Conservation (phyloP, 768 basidiomycete species). For the Lactarius indigo region DNA sequence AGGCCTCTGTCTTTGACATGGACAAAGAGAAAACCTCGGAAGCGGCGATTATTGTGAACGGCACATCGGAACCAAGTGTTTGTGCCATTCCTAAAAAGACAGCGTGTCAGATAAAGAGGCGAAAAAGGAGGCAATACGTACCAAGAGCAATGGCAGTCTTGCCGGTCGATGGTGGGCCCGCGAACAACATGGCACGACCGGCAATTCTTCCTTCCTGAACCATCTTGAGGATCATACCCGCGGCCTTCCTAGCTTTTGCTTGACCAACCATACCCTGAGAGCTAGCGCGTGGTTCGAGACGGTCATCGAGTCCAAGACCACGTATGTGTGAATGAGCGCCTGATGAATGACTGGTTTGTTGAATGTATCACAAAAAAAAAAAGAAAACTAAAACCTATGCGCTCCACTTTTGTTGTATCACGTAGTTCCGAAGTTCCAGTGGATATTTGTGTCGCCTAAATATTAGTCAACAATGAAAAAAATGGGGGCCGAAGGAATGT, state of each 20-base stretch:
- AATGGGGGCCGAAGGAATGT: not conserved
- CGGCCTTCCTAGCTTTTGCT: constrained; percentile 92
- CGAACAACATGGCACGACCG: constrained; percentile 94
- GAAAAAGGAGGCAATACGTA: constrained; percentile 35
- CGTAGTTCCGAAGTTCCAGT: constrained; percentile 76
- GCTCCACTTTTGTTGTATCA: constrained; percentile 91
- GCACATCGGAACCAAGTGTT: constrained; percentile 88
- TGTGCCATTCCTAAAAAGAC: constrained; percentile 85
- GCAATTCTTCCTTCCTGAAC: constrained; percentile 95
- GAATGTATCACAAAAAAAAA: not conserved
- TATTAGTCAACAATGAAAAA: not conserved
- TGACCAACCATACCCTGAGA: constrained; percentile 98
- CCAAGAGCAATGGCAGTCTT: constrained; percentile 99
- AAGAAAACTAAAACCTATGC: constrained; percentile 56
- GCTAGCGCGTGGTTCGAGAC: constrained; percentile 83
- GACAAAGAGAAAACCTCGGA: constrained; percentile 98
- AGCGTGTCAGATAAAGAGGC: not conserved
- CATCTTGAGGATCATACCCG: constrained; percentile 97
- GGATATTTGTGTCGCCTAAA: constrained; percentile 65
- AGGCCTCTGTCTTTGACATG: constrained; percentile 97
- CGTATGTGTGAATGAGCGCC: constrained; percentile 94
- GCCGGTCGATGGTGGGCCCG: constrained; percentile 94
- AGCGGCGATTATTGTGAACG: constrained; percentile 96
- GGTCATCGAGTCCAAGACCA: constrained; percentile 89
- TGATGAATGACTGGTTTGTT: constrained; percentile 31